Percentiles rank a stretch among this genome's conserved stretches.
phyloP scores from a whole-genome alignment of 768 basidiomycete genomes.

The Mycena vitilis region DNA sequence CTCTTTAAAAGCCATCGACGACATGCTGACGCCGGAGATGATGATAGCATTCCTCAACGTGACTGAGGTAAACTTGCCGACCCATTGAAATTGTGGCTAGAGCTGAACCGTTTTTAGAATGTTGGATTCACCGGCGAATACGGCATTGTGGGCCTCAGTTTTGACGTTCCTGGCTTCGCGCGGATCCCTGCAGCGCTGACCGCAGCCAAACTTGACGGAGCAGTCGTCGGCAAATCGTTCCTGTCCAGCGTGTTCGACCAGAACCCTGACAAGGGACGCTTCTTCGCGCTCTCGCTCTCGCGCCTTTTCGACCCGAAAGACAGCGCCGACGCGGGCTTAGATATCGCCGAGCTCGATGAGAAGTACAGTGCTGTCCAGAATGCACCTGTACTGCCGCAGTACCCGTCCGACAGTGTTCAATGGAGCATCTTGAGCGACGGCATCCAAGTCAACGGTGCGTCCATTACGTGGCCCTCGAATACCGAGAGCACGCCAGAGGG shows the following conservation, averaged over 20 bases:
- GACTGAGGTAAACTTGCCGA: not conserved
- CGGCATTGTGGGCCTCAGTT: conserved; percentile 12
- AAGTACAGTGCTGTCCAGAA: not conserved
- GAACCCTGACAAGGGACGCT: not conserved
- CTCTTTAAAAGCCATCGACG: too few relatives aligned
- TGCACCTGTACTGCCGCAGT: not conserved
- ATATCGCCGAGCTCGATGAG: not conserved
- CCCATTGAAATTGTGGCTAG: not conserved
- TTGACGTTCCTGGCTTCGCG: conserved; percentile 1
- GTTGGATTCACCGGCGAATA: not conserved
- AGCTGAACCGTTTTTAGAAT: not conserved
- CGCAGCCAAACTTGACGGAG: not conserved
- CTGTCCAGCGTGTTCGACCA: conserved; percentile 10
- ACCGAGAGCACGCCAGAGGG: not conserved
- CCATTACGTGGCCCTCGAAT: not conserved
- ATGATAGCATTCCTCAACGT: conserved; percentile 13
- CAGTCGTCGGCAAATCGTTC: conserved; percentile 6
- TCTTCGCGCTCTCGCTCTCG: not conserved
- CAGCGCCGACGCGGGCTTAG: not conserved
- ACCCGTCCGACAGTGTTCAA: not conserved
- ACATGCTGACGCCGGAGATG: not conserved
- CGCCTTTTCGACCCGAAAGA: not conserved
- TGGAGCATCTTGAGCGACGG: not conserved
- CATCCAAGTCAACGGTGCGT: not conserved
- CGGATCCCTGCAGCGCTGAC: not conserved